phyloP scores from a whole-genome alignment of 306 rosid species.

The Lathyrus aphaca region DNA sequence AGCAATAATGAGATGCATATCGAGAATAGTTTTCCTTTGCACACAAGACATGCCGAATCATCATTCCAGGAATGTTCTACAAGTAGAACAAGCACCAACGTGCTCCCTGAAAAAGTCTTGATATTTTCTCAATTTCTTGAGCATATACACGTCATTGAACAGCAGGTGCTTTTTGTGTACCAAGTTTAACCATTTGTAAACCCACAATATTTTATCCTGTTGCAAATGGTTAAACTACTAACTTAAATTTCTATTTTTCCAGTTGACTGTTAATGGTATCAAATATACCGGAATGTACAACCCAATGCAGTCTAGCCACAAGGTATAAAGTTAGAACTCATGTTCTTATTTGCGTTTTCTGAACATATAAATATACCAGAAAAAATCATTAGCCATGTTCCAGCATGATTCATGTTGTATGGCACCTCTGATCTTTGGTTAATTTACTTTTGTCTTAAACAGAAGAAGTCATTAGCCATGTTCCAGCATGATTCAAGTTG shows the following conservation, averaged over 20 bases:
- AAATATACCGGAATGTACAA: conserved; percentile 90
- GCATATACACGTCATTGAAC: conserved; percentile 96
- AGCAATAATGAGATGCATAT: conserved; percentile 38
- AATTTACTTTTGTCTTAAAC: conserved; percentile 45
- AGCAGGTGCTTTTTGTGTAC: conserved; percentile 63
- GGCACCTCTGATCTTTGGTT: conserved; percentile 51
- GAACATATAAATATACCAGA: conserved; percentile 45
- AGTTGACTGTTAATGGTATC: conserved; percentile 83
- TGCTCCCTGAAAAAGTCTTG: conserved; percentile 69
- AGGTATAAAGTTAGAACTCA: conserved; percentile 56
- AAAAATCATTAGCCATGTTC: conserved; percentile 79
- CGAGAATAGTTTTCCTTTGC: conserved; percentile 43
- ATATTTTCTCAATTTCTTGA: conserved; percentile 97
- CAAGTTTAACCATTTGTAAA: conserved; percentile 19
- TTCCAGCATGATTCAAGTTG: conserved; percentile 86
- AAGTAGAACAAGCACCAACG: conserved; percentile 36
- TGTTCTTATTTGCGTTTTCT: conserved; percentile 24
- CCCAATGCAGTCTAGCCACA: conserved; percentile 85
- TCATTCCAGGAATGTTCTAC: conserved; percentile 39
- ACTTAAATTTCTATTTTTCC: conserved; percentile 40
- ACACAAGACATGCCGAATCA: conserved; percentile 38
- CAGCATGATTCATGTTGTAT: conserved; percentile 81
- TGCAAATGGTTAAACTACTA: conserved; percentile 36
- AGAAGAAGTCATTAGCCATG: conserved; percentile 83
- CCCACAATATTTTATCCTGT: conserved; percentile 25